Evolutionary conservation across 345 rosid genomes (phyloP), one percentile per base, ranked within the genome.

Genomic region (Linum usitatissimum): DNA sequence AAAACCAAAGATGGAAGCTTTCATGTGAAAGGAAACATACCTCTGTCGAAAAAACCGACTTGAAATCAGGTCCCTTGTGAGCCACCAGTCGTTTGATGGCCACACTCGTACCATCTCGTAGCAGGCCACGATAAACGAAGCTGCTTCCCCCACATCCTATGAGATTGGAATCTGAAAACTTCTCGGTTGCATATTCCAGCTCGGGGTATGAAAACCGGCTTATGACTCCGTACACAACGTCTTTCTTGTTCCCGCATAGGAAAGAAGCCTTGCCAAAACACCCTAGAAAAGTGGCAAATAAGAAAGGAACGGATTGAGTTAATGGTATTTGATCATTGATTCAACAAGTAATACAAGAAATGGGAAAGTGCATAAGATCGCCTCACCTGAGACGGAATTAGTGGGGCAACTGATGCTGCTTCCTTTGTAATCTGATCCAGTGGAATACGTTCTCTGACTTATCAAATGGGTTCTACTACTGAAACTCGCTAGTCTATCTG

Each of bases 71-170:
- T 69, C 94, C 87, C 64, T 77, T 80, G 60, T 82, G 94, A 39
- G 77, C 39, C 54, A 72, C 87, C 5, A 93, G 76, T 62, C 88
- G 81, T 81, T 93, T 93, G 69, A 93, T 76, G 14, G 99, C 99
- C 53, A 91, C 88, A 55, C 69, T 80, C 77, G 77, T 87, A 60
- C 90, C 97, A 55, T 84, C 91, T 76, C 66, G 84, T 40, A 93
- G 96, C 81, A 79, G 85, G 30, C 97, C 99, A 21, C 76, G 84
- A 65, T 87, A 93, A 4, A 90, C 99, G 30, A 77, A 79, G 68
- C 99, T 90, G 76, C 94, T 84, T 76, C 96, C 97, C 18, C 99
- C 97, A 30, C 79, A 84, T 61, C 96, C 99, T 72, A 90, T 81
- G 9, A 87, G 75, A 64, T 71, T 87, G 66, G 83, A 78, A 79